These are phyloP conservation scores for Aegilops bicornis DNA, from an alignment of 176 grass and related monocot species.

Conservation along the genomic window DNA sequence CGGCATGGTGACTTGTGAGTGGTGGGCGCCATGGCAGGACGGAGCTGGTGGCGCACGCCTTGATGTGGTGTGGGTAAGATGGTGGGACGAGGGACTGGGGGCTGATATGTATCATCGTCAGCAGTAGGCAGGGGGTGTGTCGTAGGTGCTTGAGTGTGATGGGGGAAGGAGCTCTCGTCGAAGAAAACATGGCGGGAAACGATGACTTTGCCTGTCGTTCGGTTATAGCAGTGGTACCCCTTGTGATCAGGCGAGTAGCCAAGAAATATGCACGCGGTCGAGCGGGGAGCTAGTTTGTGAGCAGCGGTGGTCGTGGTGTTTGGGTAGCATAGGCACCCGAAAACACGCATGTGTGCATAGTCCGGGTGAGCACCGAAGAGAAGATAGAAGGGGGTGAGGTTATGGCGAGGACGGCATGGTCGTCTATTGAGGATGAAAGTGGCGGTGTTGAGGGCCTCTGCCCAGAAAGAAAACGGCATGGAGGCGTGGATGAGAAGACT, in stretches of 20 bases:
- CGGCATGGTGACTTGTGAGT: no score
- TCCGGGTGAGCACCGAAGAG: fast-evolving
- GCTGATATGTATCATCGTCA: no score
- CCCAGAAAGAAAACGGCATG: fast-evolving
- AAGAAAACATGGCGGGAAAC: neutral
- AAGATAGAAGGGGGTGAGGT: neutral
- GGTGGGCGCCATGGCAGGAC: no score
- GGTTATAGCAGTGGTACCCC: neutral
- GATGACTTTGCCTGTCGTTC: fast-evolving
- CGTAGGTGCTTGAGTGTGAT: neutral
- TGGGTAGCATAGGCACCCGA: neutral
- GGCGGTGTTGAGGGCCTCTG: neutral
- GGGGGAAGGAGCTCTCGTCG: neutral
- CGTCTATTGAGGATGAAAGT: neutral
- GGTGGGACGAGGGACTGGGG: no score
- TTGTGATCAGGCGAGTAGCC: neutral
- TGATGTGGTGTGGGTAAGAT: no score
- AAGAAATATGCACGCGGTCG: fast-evolving
- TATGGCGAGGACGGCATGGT: neutral
- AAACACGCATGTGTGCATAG: neutral
- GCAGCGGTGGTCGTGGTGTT: neutral
- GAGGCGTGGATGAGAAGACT: neutral
- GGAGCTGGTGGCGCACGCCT: no score
- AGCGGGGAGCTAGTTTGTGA: neutral
- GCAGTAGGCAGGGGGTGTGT: neutral